Evolutionary conservation across 2,329 filamentous ascomycete genomes (phyloP).

Genomic region (Lachnellula cervina): DNA sequence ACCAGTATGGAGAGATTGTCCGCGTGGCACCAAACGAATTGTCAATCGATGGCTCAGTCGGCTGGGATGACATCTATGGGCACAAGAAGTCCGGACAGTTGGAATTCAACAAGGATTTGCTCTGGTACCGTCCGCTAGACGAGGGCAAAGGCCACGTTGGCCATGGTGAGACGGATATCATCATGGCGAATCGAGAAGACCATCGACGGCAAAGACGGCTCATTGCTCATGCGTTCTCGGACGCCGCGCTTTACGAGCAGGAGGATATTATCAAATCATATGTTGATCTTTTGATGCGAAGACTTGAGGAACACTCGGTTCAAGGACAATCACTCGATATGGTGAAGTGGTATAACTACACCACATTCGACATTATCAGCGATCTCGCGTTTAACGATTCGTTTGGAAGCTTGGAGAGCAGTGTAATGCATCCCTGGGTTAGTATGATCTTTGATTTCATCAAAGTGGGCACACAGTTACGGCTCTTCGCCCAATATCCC

Average conservation of each 20-base stretch:
- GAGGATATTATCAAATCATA: conserved; percentile 17
- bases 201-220: conserved; percentile 29
- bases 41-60: conserved; percentile 15
- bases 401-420: conserved; percentile 26
- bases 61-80: background rate
- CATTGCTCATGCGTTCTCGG: conserved; percentile 31
- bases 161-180: background rate
- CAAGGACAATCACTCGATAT: background rate
- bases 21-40: conserved; percentile 28
- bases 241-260: conserved; percentile 30
- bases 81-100: background rate
- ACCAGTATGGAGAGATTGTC: conserved; percentile 6
- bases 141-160: background rate
- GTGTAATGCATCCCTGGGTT: background rate
- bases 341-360: conserved; percentile 5
- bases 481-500: background rate
- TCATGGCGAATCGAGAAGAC: conserved; percentile 3
- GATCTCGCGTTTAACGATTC: conserved; percentile 32
- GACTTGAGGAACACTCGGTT: conserved; percentile 24
- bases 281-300: conserved; percentile 5
- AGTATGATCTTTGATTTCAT: background rate
- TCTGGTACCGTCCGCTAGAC: background rate
- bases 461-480: background rate
- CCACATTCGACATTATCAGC: conserved; percentile 36
- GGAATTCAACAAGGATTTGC: background rate